Percentiles rank a stretch among this genome's conserved stretches.
phyloP scores from a whole-genome alignment of 176 grass and related monocot species.

The Coix lacrymajobi region DNA sequence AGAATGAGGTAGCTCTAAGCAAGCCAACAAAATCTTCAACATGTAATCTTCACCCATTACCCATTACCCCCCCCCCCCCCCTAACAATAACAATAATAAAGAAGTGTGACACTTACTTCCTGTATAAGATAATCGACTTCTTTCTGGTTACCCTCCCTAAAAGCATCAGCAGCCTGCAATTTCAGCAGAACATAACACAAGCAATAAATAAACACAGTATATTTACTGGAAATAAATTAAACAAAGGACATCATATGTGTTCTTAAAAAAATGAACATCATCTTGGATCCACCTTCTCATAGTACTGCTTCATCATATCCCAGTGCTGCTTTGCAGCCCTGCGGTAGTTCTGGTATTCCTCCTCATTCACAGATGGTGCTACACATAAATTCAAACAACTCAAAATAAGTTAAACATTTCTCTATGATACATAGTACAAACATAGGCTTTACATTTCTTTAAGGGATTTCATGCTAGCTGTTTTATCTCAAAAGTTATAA shows the following conservation, averaged over 20 bases:
- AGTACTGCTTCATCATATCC: conserved; percentile 91
- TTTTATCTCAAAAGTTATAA: background rate
- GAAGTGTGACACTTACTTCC: conserved; percentile 46
- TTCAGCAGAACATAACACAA: conserved; percentile 24
- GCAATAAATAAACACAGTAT: background rate
- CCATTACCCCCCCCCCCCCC: background rate
- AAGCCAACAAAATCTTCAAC: background rate
- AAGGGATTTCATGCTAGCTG: conserved; percentile 12
- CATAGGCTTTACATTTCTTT: background rate
- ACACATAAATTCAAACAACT: conserved; percentile 20
- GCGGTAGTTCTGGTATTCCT: conserved; percentile 69
- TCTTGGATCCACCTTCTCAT: conserved; percentile 51
- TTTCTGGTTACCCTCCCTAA: conserved; percentile 56
- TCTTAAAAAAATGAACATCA: background rate
- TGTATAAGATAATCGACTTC: conserved; percentile 49
- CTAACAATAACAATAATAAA: background rate
- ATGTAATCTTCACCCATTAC: background rate
- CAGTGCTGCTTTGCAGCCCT: conserved; percentile 74
- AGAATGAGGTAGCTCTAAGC: background rate
- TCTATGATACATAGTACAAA: background rate
- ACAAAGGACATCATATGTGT: background rate
- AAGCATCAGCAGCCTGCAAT: conserved; percentile 83
- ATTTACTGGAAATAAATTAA: conserved; percentile 13
- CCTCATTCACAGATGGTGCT: conserved; percentile 41
- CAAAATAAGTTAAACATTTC: conserved; percentile 15